Evolutionary conservation across 805 yeast genomes (phyloP).

Genomic region (Candida rishiriensis): DNA sequence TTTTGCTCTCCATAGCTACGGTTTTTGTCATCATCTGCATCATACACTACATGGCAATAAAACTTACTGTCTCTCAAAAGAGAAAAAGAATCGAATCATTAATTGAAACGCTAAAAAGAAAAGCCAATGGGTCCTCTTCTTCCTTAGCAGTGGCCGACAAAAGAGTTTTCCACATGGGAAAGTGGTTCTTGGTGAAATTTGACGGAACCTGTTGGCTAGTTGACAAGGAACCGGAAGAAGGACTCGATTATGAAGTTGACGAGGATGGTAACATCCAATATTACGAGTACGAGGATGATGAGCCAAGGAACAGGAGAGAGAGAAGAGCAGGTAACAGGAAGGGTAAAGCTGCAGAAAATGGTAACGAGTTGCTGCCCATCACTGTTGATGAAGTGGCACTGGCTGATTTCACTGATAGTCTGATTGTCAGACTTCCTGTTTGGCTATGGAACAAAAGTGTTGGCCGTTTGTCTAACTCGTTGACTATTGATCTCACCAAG

Average conservation of each 20-base stretch:
- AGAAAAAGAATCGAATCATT: slow-evolving; percentile 48
- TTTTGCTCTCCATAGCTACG: slow-evolving; percentile 45
- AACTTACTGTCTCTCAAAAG: slow-evolving; percentile 52
- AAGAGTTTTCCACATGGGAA: slow-evolving; percentile 40
- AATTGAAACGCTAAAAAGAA: slow-evolving; percentile 43
- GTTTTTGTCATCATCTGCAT: slow-evolving; percentile 46
- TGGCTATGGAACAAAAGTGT: slow-evolving; percentile 40
- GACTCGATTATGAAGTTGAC: slow-evolving; percentile 19
- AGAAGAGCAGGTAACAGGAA: slow-evolving; percentile 7
- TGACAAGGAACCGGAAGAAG: slow-evolving; percentile 35
- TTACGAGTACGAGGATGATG: not conserved
- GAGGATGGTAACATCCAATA: slow-evolving; percentile 9
- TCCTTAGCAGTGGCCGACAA: slow-evolving; percentile 40
- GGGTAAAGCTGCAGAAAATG: slow-evolving; percentile 23
- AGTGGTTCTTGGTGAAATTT: slow-evolving; percentile 49
- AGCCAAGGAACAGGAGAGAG: slow-evolving; percentile 13
- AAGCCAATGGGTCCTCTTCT: slow-evolving; percentile 43
- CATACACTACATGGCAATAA: slow-evolving; percentile 56
- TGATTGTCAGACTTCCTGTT: slow-evolving; percentile 39
- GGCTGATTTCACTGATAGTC: slow-evolving; percentile 48
- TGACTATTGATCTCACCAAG: not conserved
- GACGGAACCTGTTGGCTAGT: slow-evolving; percentile 54
- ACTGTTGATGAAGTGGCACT: slow-evolving; percentile 43
- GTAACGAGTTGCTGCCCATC: slow-evolving; percentile 31
- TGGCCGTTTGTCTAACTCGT: slow-evolving; percentile 28